Evolutionary conservation across 805 yeast genomes (phyloP), one percentile per base, ranked within the genome.

Genomic region (Myxozyma geophila): DNA sequence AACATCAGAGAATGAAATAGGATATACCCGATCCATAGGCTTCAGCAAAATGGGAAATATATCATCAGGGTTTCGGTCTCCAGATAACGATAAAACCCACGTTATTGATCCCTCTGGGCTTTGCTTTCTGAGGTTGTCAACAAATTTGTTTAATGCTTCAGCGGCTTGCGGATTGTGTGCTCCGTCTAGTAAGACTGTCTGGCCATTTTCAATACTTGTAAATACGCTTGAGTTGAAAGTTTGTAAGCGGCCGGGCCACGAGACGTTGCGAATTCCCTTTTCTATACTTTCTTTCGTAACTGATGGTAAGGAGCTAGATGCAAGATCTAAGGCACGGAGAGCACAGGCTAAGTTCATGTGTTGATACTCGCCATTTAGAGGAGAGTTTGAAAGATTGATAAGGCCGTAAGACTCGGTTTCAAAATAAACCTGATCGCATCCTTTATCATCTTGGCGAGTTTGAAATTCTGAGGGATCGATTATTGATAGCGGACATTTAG

Each of bases 111-210:
- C 68, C 5, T 71, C 69, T 49, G 62, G 40, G 36, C 62, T 43
- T 60, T 59, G 53, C 1, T 36, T 46, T 0, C 74, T 71, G 46
- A 71, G 64, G 0, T 61, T 49, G 6, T 79, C 74, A 1, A 92
- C 75, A 72, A 80, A 90, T 46, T 80, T 80, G 0, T 82, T 82
- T 37, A 95, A 77, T 70, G 88, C 90, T n/a, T 77, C 75, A 0
- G 97, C 95, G 0, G 98, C 96, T 64, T 87, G 85, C 6, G 85
- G 86, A 73, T 95, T 95, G 74, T 95, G 98, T 0, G 98, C 98
- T 1, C 98, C 98, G 76, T 93, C 98, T 1, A 95, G 71, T 3
- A 95, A 75, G 0, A 86, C 74, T 80, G 57, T 1, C 74, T 68
- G 7, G 66, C 70, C 21, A 7, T 49, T 39, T 23, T 51, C 41